Conservation (phyloP, 1,284 basidiomycete genomes). For the Cystobasidiaceae sp. region DNA sequence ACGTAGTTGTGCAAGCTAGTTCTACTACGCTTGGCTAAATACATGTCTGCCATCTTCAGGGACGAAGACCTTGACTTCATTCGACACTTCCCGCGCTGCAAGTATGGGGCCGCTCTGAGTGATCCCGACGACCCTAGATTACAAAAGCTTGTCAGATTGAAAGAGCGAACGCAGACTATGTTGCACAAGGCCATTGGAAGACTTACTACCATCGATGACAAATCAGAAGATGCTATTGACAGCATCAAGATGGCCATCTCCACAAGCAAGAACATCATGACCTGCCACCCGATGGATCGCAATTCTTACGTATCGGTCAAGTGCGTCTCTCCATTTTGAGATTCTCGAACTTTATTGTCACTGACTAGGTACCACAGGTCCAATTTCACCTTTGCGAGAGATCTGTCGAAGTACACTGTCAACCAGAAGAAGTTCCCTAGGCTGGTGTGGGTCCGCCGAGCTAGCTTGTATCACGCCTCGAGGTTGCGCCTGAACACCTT, state of each 20-base stretch:
- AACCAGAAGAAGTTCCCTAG: slow-evolving; percentile 46
- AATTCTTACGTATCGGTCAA: slow-evolving; percentile 46
- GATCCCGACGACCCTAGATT: slow-evolving; percentile 73
- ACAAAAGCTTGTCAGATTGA: slow-evolving; percentile 59
- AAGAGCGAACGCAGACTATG: slow-evolving; percentile 63
- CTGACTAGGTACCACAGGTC: slow-evolving; percentile 1
- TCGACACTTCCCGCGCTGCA: slow-evolving; percentile 43
- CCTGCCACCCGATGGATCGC: slow-evolving; percentile 65
- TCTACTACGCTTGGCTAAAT: too few relatives aligned
- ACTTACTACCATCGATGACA: slow-evolving; percentile 52
- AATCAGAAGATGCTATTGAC: slow-evolving; percentile 86
- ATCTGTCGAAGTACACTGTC: slow-evolving; percentile 29
- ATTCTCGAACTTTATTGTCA: not conserved
- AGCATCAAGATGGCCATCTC: slow-evolving; percentile 59
- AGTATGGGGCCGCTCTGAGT: slow-evolving; percentile 66
- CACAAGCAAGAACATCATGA: slow-evolving; percentile 66
- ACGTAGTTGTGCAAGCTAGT: slow-evolving; percentile 1
- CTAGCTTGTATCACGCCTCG: slow-evolving; percentile 59
- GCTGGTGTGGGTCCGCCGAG: slow-evolving; percentile 58
- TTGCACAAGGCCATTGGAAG: slow-evolving; percentile 61
- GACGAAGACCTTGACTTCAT: slow-evolving; percentile 47
- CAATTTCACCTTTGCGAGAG: slow-evolving; percentile 26
- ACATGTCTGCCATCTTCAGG: too few relatives aligned
- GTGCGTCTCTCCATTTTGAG: slow-evolving; percentile 16
- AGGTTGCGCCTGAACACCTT: slow-evolving; percentile 66